Evolutionary conservation across 2,329 filamentous ascomycete species (phyloP).

Genomic region (Aspergillus sp.): DNA sequence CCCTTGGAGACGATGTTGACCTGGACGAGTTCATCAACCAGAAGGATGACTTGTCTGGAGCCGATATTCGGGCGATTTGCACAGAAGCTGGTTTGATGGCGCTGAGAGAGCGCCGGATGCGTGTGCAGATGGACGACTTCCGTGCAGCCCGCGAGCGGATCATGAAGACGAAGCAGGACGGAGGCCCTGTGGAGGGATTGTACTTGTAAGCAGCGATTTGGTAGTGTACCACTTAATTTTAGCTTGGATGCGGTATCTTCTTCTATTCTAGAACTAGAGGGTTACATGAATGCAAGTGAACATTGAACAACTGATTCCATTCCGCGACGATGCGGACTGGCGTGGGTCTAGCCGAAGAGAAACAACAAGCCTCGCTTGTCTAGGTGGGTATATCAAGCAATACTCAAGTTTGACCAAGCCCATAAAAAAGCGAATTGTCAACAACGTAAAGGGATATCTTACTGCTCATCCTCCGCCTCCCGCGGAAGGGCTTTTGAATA

Average conservation of each 20-base stretch:
- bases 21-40: constrained; percentile 97
- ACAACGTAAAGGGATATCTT: too few relatives aligned
- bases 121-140: constrained; percentile 99
- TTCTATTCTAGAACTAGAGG: not conserved
- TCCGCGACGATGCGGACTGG: too few relatives aligned
- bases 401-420: too few relatives aligned
- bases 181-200: constrained; percentile 87
- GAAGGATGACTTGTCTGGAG: constrained; percentile 95
- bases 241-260: constrained; percentile 6
- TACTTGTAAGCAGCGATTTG: constrained; percentile 70
- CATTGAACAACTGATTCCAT: too few relatives aligned
- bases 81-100: constrained; percentile 95
- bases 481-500: too few relatives aligned
- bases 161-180: constrained; percentile 97
- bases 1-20: constrained; percentile 91
- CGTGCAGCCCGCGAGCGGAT: constrained; percentile 87
- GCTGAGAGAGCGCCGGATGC: constrained; percentile 90
- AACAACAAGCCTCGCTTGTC: too few relatives aligned
- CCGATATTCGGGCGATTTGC: constrained; percentile 98
- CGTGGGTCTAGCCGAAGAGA: too few relatives aligned
- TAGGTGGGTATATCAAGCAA: too few relatives aligned
- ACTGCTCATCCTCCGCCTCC: too few relatives aligned
- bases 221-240: constrained; percentile 11
- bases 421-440: too few relatives aligned
- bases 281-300: too few relatives aligned